Evolutionary conservation across 352 stramenopile genomes (phyloP), one percentile per base, ranked within the genome.

Genomic region (Pseudoperonospora humuli): DNA sequence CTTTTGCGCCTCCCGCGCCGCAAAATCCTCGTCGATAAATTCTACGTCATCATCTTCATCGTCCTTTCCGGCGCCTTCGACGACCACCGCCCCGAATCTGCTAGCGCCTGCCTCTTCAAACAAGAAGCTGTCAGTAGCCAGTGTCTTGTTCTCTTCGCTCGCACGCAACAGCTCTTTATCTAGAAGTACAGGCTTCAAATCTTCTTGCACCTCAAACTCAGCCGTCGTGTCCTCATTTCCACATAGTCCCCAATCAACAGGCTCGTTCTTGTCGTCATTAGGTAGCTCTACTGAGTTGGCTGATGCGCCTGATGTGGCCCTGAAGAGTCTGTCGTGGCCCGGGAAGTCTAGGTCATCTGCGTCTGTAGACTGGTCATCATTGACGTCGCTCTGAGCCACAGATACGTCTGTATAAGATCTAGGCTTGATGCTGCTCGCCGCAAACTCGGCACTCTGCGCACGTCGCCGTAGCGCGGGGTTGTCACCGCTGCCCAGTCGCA

Each of bases 171-270:
- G 52, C 33, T 83, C 70, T 17, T 72, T 62, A 36, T 86, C 73
- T n/a, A 86, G 54, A 33, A 82, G 27, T 37, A 85, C 41, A 2
- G 53, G 47, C 2, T 36, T 58, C n/a, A 24, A 51, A 11, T 54
- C 51, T 20, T 83, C 65, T 18, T 57, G 45, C 10, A 79, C 47
- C 9, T 86, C 67, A 52, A 81, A 80, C 15, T 59, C 64, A 18
- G 54, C 71, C 14, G 32, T 45, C 8, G 37, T 18, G n/a, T 56
- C 24, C 13, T 50, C 54, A 20, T 43, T 66, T 9, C 71, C 71
- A 36, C 70, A 84, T 6, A 81, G 43, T 4, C 68, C 72, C 72
- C 72, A 84, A 48, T 81, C 72, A 5, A 61, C 63, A 2, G 72
- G 72, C 36, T 83, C 66, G 23, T 41, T 67, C 43, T 58, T 54